Conservation (phyloP, 768 basidiomycete genomes). For the Clitopilus passeckerianus region DNA sequence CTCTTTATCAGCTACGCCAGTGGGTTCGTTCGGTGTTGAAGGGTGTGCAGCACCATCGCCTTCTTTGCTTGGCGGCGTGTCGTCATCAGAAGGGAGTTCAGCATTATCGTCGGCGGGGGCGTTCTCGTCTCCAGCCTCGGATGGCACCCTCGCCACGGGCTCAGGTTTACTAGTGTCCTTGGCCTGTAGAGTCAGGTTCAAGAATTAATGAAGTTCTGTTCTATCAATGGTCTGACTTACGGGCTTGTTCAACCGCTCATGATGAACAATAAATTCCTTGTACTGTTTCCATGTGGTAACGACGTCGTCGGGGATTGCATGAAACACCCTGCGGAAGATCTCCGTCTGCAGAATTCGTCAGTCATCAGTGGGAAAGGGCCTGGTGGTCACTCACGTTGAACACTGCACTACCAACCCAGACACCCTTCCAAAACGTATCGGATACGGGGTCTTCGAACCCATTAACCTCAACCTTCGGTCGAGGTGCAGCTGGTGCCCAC, state of each 20-base stretch:
- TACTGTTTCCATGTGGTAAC: constrained; percentile 95
- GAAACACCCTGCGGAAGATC: constrained; percentile 93
- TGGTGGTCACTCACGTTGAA: constrained; percentile 66
- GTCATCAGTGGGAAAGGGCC: background rate
- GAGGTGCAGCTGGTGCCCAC: constrained; percentile 60
- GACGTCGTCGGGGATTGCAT: constrained; percentile 87
- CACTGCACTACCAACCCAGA: constrained; percentile 83
- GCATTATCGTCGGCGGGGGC: constrained; percentile 19
- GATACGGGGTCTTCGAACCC: constrained; percentile 87
- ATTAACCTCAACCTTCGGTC: constrained; percentile 70
- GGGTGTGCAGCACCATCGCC: constrained; percentile 21
- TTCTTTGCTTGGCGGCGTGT: constrained; percentile 20
- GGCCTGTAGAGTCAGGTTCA: constrained; percentile 25
- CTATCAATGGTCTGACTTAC: constrained; percentile 32
- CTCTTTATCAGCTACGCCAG: constrained; percentile 26
- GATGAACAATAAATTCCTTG: constrained; percentile 75
- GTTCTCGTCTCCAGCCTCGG: constrained; percentile 46
- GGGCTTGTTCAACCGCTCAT: constrained; percentile 68
- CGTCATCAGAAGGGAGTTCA: constrained; percentile 22
- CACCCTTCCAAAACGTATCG: constrained; percentile 84
- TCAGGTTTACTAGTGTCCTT: constrained; percentile 35
- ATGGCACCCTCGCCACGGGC: constrained; percentile 51
- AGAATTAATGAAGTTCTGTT: background rate
- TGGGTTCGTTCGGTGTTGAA: constrained; percentile 16
- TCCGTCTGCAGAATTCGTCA: constrained; percentile 59